These are phyloP conservation scores for Leishmania mexicana DNA, from an alignment of 208 protist genomes.

Conservation along the genomic window DNA sequence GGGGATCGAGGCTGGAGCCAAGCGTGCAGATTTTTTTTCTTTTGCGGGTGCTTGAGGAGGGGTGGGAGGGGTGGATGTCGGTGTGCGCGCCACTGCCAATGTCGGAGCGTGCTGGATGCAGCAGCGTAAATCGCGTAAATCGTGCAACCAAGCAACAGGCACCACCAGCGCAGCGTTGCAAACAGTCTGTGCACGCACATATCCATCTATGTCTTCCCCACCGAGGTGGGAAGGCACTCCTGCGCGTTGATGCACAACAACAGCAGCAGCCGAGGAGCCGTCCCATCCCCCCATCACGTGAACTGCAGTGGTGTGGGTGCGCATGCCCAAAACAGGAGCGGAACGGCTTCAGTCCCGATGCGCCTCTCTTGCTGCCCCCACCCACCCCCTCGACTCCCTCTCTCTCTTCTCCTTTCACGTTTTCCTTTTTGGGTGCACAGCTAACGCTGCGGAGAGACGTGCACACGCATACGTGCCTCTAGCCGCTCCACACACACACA, in stretches of 20 bases:
- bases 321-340: not conserved
- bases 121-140: not conserved
- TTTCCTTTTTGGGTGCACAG: constrained; percentile 14
- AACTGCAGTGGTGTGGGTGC: not conserved
- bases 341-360: not conserved
- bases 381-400: not conserved
- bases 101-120: not conserved
- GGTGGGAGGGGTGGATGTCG: not conserved
- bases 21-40: no score
- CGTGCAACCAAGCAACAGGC: not conserved
- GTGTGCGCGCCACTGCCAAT: not conserved
- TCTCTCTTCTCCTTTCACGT: not conserved
- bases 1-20: not conserved
- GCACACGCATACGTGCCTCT: not conserved
- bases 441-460: not conserved
- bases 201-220: not conserved
- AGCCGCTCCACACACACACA: not conserved
- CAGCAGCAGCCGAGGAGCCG: not conserved
- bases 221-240: not conserved
- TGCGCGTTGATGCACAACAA: not conserved
- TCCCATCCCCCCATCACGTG: not conserved
- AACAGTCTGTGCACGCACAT: not conserved
- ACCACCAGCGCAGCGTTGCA: not conserved
- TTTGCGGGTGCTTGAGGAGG: not conserved
- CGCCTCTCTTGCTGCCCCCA: not conserved